Evolutionary conservation across 805 yeast genomes (phyloP).

Genomic region (Monosporozyma yasuniensis): DNA sequence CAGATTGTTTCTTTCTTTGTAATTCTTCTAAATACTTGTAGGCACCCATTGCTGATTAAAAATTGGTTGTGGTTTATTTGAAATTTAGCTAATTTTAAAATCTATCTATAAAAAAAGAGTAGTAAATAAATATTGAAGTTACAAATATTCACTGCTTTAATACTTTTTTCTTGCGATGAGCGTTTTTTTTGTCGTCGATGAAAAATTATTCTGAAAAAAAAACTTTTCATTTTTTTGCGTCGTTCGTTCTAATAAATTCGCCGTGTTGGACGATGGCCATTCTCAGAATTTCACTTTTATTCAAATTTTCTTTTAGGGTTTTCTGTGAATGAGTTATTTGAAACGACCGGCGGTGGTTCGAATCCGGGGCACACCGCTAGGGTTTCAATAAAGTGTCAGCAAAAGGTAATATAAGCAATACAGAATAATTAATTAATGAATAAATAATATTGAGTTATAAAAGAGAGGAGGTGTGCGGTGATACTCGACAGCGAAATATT

Average conservation of each 20-base stretch:
- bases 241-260: background rate
- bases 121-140: background rate
- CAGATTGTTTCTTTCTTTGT: constrained; percentile 99
- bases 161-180: background rate
- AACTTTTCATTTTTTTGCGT: too few relatives aligned
- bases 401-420: too few relatives aligned
- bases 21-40: constrained; percentile 99
- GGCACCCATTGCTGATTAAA: constrained; percentile 77
- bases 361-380: too few relatives aligned
- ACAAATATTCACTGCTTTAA: background rate
- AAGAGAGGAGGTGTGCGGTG: background rate
- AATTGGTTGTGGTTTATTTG: constrained; percentile 5
- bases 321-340: background rate
- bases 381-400: too few relatives aligned
- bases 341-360: background rate
- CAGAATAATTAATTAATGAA: too few relatives aligned
- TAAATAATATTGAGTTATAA: too few relatives aligned
- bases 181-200: background rate
- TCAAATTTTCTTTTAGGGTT: too few relatives aligned
- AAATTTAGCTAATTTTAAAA: background rate
- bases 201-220: background rate
- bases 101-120: background rate
- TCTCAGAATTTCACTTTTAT: background rate
- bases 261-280: background rate
- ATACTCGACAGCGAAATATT: background rate